Conservation (phyloP, 441 rosid species). For the Adansonia grandidieri region DNA sequence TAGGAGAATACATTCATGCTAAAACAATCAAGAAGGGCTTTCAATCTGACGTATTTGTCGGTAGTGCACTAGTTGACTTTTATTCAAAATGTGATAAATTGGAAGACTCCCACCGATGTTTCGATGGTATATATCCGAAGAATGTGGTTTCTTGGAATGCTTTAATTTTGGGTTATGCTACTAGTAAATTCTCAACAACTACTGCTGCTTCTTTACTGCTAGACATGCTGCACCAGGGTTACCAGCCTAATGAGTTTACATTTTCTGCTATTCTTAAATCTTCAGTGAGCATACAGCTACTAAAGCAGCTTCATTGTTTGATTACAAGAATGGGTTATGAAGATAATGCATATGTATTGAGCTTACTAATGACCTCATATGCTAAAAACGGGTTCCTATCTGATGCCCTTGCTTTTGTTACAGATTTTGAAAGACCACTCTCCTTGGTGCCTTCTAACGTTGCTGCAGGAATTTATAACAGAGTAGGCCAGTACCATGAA, state of each 20-base stretch:
- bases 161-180: conserved; percentile 65
- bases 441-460: conserved; percentile 52
- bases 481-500: conserved; percentile 58
- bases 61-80: conserved; percentile 72
- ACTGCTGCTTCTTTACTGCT: conserved; percentile 44
- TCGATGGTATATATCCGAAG: conserved; percentile 54
- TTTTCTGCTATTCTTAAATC: conserved; percentile 66
- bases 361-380: conserved; percentile 71
- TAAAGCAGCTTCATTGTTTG: conserved; percentile 68
- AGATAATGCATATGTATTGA: conserved; percentile 56
- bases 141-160: conserved; percentile 83
- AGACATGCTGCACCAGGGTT: conserved; percentile 61
- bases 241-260: conserved; percentile 67
- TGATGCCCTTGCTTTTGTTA: conserved; percentile 56
- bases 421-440: conserved; percentile 39
- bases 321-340: conserved; percentile 66
- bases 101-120: conserved; percentile 59
- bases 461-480: conserved; percentile 69
- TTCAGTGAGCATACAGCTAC: conserved; percentile 41
- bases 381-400: conserved; percentile 56
- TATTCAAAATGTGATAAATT: conserved; percentile 63
- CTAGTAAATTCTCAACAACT: conserved; percentile 42
- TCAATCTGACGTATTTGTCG: conserved; percentile 53
- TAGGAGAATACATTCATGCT: conserved; percentile 64
- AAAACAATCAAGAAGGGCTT: conserved; percentile 46